Evolutionary conservation across 2,329 filamentous ascomycete species (phyloP), one percentile per base, ranked within the genome.

Genomic region (Trematosphaeria pertusa): DNA sequence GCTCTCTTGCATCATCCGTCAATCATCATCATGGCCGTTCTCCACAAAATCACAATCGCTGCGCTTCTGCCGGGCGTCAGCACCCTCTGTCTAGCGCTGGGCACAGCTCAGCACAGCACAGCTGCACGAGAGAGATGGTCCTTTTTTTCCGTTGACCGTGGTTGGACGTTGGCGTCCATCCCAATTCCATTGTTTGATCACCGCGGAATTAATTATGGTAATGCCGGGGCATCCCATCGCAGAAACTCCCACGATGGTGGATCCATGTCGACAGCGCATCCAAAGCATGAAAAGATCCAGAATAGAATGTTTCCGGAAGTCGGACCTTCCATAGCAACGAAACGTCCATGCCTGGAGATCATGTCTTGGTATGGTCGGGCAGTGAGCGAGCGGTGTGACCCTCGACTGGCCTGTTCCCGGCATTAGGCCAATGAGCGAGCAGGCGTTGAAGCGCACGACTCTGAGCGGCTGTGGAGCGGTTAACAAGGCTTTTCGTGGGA

Each of bases 1-100:
- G 54, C 49, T n/a, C n/a, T 52, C 42, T 51, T 55, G 52, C 55
- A 57, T 61, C 51, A 59, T 54, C 45, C 12, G 39, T 48, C 43
- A 43, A 56, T 54, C 49, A 59, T 59, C 39, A 61, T 57, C 46
- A 51, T 33, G 50, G 47, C 34, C n/a, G n/a, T n/a, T n/a, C 40
- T 40, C 46, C 45, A 46, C 48, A 52, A 40, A n/a, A n/a, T n/a
- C n/a, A n/a, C n/a, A 41, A 35, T 33, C 35, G n/a, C 15, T 19
- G 12, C 31, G 31, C 42, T 43, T 30, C 26, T n/a, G n/a, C 19
- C 39, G 12, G 37, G 20, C 21, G 38, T 54, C 39, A 52, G 54
- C 50, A 52, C 46, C 41, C 34, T 45, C 37, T 31, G 14, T 35
- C n/a, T n/a, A n/a, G n/a, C n/a, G 28, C 30, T 32, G 32, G 18